Percentiles rank a stretch among this genome's conserved stretches.
Conservation (phyloP, 2,329 filamentous ascomycete genomes). For the Exophiala spinifera region DNA sequence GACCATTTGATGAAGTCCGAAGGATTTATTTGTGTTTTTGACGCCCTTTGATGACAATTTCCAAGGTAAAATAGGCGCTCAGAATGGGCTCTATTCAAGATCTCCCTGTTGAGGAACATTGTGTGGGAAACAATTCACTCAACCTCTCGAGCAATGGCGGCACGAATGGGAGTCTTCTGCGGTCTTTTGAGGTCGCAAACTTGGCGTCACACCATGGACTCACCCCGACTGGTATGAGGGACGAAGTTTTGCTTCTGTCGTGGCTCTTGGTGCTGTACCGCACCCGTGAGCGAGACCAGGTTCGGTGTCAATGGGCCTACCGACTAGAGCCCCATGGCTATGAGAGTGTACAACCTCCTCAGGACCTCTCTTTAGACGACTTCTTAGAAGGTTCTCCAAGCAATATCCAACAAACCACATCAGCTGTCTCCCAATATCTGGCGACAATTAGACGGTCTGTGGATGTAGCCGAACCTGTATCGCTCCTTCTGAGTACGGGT, state of each 20-base stretch:
- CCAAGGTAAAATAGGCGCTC: neutral
- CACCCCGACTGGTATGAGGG: conserved; percentile 37
- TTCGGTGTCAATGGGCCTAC: conserved; percentile 43
- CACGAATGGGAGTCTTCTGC: conserved; percentile 10
- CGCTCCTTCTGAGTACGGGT: conserved; percentile 14
- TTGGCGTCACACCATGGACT: conserved; percentile 29
- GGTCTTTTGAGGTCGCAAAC: conserved; percentile 32
- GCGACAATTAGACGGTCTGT: conserved; percentile 42
- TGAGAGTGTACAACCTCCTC: conserved; percentile 22
- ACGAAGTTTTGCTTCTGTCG: conserved; percentile 43
- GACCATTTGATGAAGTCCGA: no score
- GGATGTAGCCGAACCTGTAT: neutral
- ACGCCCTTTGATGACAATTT: no score
- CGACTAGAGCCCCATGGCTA: conserved; percentile 15
- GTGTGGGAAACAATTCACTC: neutral
- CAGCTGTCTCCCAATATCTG: conserved; percentile 33
- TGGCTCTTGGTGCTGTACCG: conserved; percentile 48
- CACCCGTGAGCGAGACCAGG: conserved; percentile 39
- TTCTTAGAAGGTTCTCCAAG: conserved; percentile 36
- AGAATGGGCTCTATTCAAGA: conserved; percentile 9
- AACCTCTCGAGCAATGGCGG: neutral
- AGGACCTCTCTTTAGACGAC: conserved; percentile 33
- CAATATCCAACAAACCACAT: conserved; percentile 31
- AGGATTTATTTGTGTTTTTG: no score
- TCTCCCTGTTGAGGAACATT: neutral